Evolutionary conservation across 1,284 basidiomycete genomes (phyloP).

Genomic region (Sporisorium exsertum): DNA sequence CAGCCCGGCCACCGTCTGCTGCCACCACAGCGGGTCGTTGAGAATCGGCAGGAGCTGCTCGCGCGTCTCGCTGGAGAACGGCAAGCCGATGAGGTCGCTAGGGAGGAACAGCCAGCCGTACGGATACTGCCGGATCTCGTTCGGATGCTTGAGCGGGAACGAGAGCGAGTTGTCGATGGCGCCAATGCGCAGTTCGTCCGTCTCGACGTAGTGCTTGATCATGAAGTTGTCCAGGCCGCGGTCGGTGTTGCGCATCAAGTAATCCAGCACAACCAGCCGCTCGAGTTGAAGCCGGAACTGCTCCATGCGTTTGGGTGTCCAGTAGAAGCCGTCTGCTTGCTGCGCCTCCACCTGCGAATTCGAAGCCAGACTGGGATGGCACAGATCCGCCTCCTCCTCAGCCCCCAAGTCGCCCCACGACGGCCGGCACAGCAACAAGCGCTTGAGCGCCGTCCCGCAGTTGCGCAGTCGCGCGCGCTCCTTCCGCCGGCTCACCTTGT

Average conservation of each 20-base stretch:
- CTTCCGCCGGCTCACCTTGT: constrained; percentile 61
- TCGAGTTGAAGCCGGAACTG: constrained; percentile 87
- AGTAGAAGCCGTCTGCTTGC: constrained; percentile 75
- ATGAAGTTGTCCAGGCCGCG: constrained; percentile 71
- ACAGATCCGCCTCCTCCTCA: constrained; percentile 40
- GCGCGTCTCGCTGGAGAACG: constrained; percentile 80
- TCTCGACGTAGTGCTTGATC: constrained; percentile 75
- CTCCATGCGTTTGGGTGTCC: constrained; percentile 80
- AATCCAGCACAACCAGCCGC: constrained; percentile 78
- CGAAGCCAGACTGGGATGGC: constrained; percentile 72
- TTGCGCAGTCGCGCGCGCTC: constrained; percentile 57
- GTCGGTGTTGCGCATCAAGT: constrained; percentile 85
- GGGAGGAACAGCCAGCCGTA: constrained; percentile 89
- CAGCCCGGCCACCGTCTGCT: constrained; percentile 82
- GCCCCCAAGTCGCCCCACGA: constrained; percentile 77
- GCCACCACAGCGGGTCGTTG: constrained; percentile 88
- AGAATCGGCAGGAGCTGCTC: constrained; percentile 84
- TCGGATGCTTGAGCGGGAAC: constrained; percentile 79
- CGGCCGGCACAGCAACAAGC: constrained; percentile 74
- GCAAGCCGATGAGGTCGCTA: constrained; percentile 79
- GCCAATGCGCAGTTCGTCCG: constrained; percentile 79
- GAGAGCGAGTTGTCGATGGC: constrained; percentile 94
- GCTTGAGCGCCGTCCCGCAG: constrained; percentile 60
- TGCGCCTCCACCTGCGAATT: too few species aligned
- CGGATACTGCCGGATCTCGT: constrained; percentile 88